Evolutionary conservation across 495 filamentous ascomycete genomes (phyloP).

Genomic region (Aspergillus campestris): DNA sequence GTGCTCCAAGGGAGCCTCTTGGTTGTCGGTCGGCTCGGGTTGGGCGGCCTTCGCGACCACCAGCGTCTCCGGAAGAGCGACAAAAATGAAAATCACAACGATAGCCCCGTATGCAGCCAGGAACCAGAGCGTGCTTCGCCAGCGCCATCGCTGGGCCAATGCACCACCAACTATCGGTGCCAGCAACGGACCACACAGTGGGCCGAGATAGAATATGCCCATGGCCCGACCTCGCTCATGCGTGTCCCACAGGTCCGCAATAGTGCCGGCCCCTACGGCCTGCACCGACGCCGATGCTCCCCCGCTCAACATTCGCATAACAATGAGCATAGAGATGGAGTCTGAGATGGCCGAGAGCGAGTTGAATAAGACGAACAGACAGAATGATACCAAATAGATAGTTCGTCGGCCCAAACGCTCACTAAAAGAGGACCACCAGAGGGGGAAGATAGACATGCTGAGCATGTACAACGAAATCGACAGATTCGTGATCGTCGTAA

Average conservation of each 20-base stretch:
- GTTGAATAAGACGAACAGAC: constrained; percentile 71
- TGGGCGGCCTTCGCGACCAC: constrained; percentile 14
- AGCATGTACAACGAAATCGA: constrained; percentile 87
- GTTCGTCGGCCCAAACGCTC: constrained; percentile 74
- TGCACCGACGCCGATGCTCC: constrained; percentile 84
- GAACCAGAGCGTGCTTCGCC: constrained; percentile 87
- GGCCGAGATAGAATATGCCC: constrained; percentile 87
- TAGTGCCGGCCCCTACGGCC: constrained; percentile 86
- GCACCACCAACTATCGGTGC: constrained; percentile 83
- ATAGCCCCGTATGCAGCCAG: constrained; percentile 66
- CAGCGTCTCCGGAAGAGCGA: constrained; percentile 67
- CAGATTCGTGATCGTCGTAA: constrained; percentile 68
- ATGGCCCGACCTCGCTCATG: constrained; percentile 79
- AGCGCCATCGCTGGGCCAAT: constrained; percentile 61
- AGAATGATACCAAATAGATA: constrained; percentile 79
- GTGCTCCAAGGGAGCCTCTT: constrained; percentile 15
- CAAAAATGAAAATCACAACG: constrained; percentile 51
- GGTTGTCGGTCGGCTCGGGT: constrained; percentile 11
- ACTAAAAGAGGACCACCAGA: constrained; percentile 93
- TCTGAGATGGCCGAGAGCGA: constrained; percentile 62
- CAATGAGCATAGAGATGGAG: constrained; percentile 77
- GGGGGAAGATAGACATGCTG: constrained; percentile 79
- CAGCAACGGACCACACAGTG: constrained; percentile 76
- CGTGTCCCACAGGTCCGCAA: constrained; percentile 85
- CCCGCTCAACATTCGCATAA: constrained; percentile 74